Evolutionary conservation across 176 grass and related monocot genomes (phyloP).

Genomic region (Oryza longistaminata): DNA sequence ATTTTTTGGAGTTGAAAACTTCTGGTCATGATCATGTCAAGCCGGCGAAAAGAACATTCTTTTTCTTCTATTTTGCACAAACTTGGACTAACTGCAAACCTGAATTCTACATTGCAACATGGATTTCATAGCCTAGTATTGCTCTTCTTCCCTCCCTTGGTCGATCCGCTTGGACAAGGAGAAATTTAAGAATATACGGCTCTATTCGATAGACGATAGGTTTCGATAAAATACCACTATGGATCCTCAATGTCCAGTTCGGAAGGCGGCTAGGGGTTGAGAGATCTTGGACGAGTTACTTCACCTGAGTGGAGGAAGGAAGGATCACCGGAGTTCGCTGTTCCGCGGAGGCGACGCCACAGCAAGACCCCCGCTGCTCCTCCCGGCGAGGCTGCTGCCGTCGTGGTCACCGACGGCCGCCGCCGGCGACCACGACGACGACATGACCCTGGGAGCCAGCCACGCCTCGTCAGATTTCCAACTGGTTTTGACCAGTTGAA

Average conservation of each 20-base stretch:
- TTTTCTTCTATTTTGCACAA: background rate
- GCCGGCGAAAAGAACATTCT: background rate
- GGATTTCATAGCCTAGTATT: background rate
- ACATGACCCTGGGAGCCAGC: no score
- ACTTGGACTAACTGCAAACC: background rate
- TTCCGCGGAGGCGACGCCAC: background rate
- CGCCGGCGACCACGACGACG: background rate
- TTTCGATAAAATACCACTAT: no score
- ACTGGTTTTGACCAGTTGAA: background rate
- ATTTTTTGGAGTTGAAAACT: background rate
- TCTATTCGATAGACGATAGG: no score
- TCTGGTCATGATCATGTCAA: background rate
- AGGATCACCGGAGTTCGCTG: background rate
- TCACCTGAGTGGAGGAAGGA: background rate
- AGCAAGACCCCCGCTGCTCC: no score
- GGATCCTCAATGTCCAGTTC: no score
- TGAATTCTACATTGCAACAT: background rate
- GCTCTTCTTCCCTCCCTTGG: background rate
- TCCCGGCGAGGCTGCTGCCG: no score
- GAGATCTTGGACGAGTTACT: no score
- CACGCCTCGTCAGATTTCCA: background rate
- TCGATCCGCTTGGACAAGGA: background rate
- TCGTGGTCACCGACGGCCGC: background rate
- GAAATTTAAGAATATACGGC: no score
- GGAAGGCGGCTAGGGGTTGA: no score